A percentile compares a stretch with the other conserved stretches of the same genome.
Evolutionary conservation across 176 grass and related monocot genomes (phyloP).

Genomic region (Triticum monococcum): DNA sequence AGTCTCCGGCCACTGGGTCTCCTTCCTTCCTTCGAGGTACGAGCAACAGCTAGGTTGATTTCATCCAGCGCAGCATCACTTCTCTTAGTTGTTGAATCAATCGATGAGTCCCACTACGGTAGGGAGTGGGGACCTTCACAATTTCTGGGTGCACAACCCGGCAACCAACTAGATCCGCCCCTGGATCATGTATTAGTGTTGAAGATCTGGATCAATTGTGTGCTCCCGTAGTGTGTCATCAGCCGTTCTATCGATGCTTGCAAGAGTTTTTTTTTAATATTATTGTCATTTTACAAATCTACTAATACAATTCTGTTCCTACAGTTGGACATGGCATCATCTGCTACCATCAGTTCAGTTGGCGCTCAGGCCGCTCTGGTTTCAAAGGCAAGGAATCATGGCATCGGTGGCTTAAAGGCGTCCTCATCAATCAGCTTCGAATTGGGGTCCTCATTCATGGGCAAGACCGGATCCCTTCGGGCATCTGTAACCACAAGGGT

Average conservation of each 20-base stretch:
- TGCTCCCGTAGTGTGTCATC: too few species aligned
- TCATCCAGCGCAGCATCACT: too few species aligned
- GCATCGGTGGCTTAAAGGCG: conserved; percentile 33
- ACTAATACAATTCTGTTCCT: neutral
- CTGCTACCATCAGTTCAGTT: conserved; percentile 26
- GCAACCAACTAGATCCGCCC: neutral
- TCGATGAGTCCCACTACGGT: neutral
- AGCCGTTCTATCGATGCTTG: neutral
- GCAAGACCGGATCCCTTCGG: conserved; percentile 24
- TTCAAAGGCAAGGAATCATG: conserved; percentile 35
- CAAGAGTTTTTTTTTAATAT: too few species aligned
- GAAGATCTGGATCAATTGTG: too few species aligned
- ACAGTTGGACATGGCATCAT: conserved; percentile 39
- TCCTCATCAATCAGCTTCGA: conserved; percentile 20
- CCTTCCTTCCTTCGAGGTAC: neutral
- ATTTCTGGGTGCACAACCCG: neutral
- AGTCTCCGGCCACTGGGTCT: neutral
- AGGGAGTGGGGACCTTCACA: neutral
- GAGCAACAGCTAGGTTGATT: neutral
- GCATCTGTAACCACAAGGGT: conserved; percentile 40
- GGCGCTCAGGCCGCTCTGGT: conserved; percentile 37
- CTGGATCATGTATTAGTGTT: neutral
- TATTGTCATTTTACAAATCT: neutral
- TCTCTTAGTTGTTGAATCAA: neutral
- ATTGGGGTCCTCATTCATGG: conserved; percentile 36